phyloP scores from a whole-genome alignment of 352 stramenopile species.

The Globisporangium cylindrosporum region DNA sequence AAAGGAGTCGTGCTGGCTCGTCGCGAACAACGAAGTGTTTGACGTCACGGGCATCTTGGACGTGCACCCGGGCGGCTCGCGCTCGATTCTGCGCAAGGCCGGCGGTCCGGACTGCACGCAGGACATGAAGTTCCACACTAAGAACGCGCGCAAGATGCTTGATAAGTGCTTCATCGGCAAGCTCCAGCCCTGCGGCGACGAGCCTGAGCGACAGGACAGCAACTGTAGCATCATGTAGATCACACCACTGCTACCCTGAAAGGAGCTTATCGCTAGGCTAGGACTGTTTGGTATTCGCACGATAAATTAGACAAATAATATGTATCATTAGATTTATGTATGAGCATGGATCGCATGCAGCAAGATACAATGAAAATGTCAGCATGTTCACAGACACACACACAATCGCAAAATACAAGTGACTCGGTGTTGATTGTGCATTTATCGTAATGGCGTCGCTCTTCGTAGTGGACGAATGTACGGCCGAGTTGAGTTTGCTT shows the following conservation, averaged over 20 bases:
- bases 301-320: background rate
- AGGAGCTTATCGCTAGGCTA: background rate
- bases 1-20: slow-evolving; percentile 93
- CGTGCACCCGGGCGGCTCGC: slow-evolving; percentile 69
- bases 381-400: background rate
- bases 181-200: slow-evolving; percentile 57
- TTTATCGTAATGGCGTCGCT: background rate
- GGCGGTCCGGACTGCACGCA: slow-evolving; percentile 67
- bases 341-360: too few relatives aligned
- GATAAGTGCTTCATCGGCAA: slow-evolving; percentile 83
- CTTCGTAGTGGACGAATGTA: background rate
- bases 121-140: slow-evolving; percentile 85
- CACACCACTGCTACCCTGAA: background rate
- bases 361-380: too few relatives aligned
- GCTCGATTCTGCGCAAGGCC: slow-evolving; percentile 79
- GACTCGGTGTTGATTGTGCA: background rate
- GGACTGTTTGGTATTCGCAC: background rate
- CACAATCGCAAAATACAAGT: background rate
- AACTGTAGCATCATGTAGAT: slow-evolving; percentile 76
- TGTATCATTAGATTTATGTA: background rate
- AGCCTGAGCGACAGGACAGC: slow-evolving; percentile 26
- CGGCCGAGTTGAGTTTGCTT: background rate
- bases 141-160: slow-evolving; percentile 68
- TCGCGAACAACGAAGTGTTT: slow-evolving; percentile 87
- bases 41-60: slow-evolving; percentile 81